Conservation (phyloP, 2,329 filamentous ascomycete species). For the Zasmidium citrigriseum region DNA sequence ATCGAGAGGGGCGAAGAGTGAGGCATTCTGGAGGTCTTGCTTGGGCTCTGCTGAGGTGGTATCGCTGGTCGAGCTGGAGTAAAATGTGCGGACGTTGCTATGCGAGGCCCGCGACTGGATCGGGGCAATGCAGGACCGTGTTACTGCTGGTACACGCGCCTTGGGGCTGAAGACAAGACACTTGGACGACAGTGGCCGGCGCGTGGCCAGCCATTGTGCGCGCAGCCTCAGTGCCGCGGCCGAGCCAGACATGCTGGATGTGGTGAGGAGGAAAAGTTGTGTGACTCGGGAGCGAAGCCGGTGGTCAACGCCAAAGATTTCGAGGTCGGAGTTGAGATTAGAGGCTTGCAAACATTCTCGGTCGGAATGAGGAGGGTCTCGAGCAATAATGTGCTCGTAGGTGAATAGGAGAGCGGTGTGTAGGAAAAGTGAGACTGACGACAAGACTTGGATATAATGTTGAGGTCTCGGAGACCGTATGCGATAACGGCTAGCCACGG, state of each 20-base stretch:
- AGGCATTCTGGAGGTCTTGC: constrained; percentile 25
- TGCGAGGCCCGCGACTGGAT: constrained; percentile 10
- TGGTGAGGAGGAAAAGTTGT: background rate
- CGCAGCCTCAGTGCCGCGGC: constrained; percentile 31
- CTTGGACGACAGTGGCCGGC: constrained; percentile 30
- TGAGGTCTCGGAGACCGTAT: background rate
- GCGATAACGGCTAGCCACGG: background rate
- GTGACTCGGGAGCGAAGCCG: constrained; percentile 1
- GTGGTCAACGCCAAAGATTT: background rate
- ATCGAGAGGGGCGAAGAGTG: constrained; percentile 52
- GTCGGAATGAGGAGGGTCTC: background rate
- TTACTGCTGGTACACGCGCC: constrained; percentile 1
- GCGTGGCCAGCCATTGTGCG: constrained; percentile 36
- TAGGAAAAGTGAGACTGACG: background rate
- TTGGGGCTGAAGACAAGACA: constrained; percentile 26
- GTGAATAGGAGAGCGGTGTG: background rate
- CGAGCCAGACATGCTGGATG: constrained; percentile 21
- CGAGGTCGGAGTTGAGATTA: background rate
- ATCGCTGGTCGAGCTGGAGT: constrained; percentile 32
- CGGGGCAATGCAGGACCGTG: constrained; percentile 11
- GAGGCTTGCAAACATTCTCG: background rate
- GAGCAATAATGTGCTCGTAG: background rate
- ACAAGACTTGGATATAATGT: background rate
- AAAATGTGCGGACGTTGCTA: constrained; percentile 26
- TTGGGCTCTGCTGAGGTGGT: constrained; percentile 25